Conservation (phyloP, 2,329 filamentous ascomycete genomes). For the Pseudocercospora cruenta region DNA sequence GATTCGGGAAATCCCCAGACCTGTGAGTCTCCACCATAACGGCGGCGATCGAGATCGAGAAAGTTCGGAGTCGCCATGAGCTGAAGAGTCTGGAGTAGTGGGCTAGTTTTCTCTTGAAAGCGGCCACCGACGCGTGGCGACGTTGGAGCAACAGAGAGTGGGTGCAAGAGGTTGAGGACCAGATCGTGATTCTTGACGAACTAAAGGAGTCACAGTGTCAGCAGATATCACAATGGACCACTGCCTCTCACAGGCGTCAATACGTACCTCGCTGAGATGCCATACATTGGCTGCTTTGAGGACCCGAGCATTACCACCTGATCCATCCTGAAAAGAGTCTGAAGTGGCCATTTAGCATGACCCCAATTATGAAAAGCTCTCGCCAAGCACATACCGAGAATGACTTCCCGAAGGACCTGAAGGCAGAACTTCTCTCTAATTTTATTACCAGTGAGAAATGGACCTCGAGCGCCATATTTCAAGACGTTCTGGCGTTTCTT, state of each 20-base stretch:
- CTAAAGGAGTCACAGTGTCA: neutral
- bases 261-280: neutral
- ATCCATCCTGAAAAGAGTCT: constrained; percentile 12
- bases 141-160: neutral
- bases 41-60: constrained; percentile 23
- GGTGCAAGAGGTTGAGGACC: constrained; percentile 11
- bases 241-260: neutral
- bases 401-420: constrained; percentile 46
- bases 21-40: constrained; percentile 3
- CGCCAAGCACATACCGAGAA: constrained; percentile 45
- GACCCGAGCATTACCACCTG: neutral
- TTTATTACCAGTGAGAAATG: constrained; percentile 20
- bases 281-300: neutral
- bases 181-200: constrained; percentile 13
- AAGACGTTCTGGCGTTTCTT: constrained; percentile 36
- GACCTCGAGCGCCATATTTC: neutral
- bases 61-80: constrained; percentile 37
- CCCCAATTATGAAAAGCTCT: constrained; percentile 10
- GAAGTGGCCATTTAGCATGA: constrained; percentile 6
- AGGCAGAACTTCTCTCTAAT: constrained; percentile 42
- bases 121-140: neutral
- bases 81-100: constrained; percentile 35
- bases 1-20: constrained; percentile 45
- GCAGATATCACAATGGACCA: neutral
- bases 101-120: constrained; percentile 1